Evolutionary conservation across 768 basidiomycete genomes (phyloP).

Genomic region (Russula ochroleuca): DNA sequence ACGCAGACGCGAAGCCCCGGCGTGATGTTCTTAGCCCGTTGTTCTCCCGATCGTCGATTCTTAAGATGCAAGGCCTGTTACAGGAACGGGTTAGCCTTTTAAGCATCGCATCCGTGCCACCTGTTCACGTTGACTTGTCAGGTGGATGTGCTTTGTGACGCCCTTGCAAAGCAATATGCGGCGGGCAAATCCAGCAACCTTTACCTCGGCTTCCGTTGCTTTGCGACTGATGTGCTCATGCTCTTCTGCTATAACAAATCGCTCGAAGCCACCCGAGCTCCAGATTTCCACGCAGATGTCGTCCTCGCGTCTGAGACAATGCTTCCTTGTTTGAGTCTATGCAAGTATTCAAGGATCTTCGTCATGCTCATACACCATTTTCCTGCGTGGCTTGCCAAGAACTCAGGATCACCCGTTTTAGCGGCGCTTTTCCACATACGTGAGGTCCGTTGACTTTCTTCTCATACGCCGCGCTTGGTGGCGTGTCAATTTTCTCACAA

Average conservation of each 20-base stretch:
- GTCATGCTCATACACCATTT: conserved; percentile 5
- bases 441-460: conserved; percentile 15
- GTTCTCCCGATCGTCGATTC: conserved; percentile 41
- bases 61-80: conserved; percentile 37
- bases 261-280: conserved; percentile 33
- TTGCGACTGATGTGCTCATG: conserved; percentile 41
- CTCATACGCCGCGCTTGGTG: conserved; percentile 8
- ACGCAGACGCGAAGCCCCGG: conserved; percentile 36
- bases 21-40: conserved; percentile 39
- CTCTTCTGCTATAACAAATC: conserved; percentile 39
- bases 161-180: conserved; percentile 31
- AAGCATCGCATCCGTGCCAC: neutral
- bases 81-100: conserved; percentile 35
- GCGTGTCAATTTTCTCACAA: neutral
- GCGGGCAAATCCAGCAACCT: conserved; percentile 34
- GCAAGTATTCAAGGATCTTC: conserved; percentile 11
- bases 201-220: conserved; percentile 39
- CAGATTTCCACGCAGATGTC: conserved; percentile 36
- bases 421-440: conserved; percentile 5
- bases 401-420: conserved; percentile 5
- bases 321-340: conserved; percentile 12
- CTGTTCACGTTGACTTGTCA: neutral
- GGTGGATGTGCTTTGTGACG: conserved; percentile 6
- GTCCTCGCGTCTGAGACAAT: conserved; percentile 27
- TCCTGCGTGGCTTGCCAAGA: conserved; percentile 13